Base-by-base conservation (phyloP, 208 protist genomes). In the Trypanosoma boissoni region DNA sequence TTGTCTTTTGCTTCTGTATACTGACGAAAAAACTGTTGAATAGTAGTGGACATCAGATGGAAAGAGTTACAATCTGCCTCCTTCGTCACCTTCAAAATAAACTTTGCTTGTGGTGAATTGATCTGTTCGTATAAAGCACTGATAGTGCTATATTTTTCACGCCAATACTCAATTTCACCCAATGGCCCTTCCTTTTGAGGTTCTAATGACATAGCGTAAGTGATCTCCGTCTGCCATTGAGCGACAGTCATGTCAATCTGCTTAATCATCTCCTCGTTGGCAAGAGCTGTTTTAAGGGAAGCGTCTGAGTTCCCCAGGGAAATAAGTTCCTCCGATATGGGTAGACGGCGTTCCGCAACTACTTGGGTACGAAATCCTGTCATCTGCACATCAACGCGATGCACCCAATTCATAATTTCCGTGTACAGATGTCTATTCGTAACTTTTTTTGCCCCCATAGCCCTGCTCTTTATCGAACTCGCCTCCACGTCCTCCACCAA, bases 1-100 rank as follows among this genome's bases (percentile, higher is more conserved):
- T 99, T 99, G 75, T 99, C 98, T 74, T 98, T 98, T 12, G 98
- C 96, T 80, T 99, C 97, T 3, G 94, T 74, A 74, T 98, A 98
- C 56, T 92, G 74, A 62, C 97, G 98, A 41, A 83, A 91, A 59
- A 99, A 95, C 71, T 98, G 93, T 68, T 78, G 76, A 31, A 98
- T 80, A 27, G 87, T 96, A 21, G 85, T 88, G 46, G 96, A 77
- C 60, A 98, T 98, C 45, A 88, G 82, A 42, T 76, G 77, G 12
- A 71, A 90, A 36, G 89, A 85, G 63, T 80, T 91, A 76, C 92
- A 96, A 42, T 91, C 88, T 7, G 78, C 73, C 58, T 94, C 88
- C 62, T 91, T 91, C 28, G 97, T 83, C 28, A 98, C 82, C 55
- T 83, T 78, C 50, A 98, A 58, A 34, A 98, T 96, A 28, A 89